Percentiles rank a stretch among this genome's conserved stretches.
Evolutionary conservation across 495 filamentous ascomycete species (phyloP).

Genomic region (Aspergillus kassunensis): DNA sequence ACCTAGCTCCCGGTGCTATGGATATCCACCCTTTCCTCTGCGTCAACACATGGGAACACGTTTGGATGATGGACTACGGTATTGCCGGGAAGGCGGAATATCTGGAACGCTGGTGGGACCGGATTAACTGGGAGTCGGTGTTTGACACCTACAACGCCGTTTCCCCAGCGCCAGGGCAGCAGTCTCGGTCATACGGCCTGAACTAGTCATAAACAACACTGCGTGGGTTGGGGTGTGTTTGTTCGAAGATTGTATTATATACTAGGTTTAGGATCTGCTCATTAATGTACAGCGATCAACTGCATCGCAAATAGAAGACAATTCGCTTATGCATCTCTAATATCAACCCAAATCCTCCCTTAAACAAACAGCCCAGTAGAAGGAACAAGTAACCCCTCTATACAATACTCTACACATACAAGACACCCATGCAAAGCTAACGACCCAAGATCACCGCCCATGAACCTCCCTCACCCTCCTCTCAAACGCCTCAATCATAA

Average conservation of each 20-base stretch:
- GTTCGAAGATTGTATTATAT: slow-evolving; percentile 30
- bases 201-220: slow-evolving; percentile 24
- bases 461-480: slow-evolving; percentile 62
- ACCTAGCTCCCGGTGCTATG: slow-evolving; percentile 61
- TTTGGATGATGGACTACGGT: slow-evolving; percentile 82
- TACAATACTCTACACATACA: no score
- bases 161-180: no score
- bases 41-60: slow-evolving; percentile 95
- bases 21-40: slow-evolving; percentile 75
- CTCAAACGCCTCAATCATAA: slow-evolving; percentile 95
- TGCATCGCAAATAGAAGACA: slow-evolving; percentile 11
- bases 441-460: slow-evolving; percentile 5
- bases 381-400: no score
- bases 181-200: no score
- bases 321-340: background rate
- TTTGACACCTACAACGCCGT: slow-evolving; percentile 42
- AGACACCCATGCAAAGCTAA: no score
- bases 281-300: slow-evolving; percentile 25
- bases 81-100: slow-evolving; percentile 73
- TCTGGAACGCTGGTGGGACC: slow-evolving; percentile 79
- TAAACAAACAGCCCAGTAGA: no score
- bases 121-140: slow-evolving; percentile 80
- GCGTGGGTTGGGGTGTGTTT: background rate
- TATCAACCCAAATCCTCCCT: background rate
- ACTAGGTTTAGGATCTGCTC: slow-evolving; percentile 18